phyloP scores from a whole-genome alignment of 495 filamentous ascomycete genomes.

The Aspergillus nanangensis region DNA sequence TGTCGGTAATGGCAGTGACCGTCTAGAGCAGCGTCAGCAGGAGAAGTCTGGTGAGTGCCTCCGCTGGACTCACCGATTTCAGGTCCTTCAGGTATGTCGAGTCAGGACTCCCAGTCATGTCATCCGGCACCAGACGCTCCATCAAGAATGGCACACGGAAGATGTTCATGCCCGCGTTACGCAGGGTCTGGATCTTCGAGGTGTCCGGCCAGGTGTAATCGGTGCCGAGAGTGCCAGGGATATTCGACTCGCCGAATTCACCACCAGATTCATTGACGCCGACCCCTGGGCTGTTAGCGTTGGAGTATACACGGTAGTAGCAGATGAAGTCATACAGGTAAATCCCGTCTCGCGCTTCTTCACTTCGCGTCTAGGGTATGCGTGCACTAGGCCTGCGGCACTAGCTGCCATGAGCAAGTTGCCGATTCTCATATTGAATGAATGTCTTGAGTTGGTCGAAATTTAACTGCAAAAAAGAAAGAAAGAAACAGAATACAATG shows the following conservation, averaged over 20 bases:
- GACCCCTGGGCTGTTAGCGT: slow-evolving; percentile 11
- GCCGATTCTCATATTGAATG: slow-evolving; percentile 9
- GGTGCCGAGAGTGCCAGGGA: slow-evolving; percentile 51
- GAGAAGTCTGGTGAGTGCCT: neutral
- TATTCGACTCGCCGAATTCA: slow-evolving; percentile 42
- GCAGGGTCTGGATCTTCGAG: slow-evolving; percentile 50
- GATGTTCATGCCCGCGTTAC: slow-evolving; percentile 62
- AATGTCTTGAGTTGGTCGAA: slow-evolving; percentile 7
- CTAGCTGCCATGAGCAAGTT: slow-evolving; percentile 10
- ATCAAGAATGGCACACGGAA: slow-evolving; percentile 69
- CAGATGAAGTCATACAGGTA: slow-evolving; percentile 6
- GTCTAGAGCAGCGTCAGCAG: slow-evolving; percentile 32
- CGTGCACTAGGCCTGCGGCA: slow-evolving; percentile 9
- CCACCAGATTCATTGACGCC: slow-evolving; percentile 43
- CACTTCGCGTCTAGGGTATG: slow-evolving; percentile 4
- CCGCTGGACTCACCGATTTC: slow-evolving; percentile 30
- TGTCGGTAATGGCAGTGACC: slow-evolving; percentile 56
- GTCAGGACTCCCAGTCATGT: slow-evolving; percentile 39
- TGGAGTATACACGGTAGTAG: no score
- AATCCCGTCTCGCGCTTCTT: slow-evolving; percentile 12
- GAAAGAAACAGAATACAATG: slow-evolving; percentile 1
- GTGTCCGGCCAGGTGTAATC: slow-evolving; percentile 60
- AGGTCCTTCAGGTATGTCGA: slow-evolving; percentile 38
- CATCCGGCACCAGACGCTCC: slow-evolving; percentile 59
- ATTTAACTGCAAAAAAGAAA: slow-evolving; percentile 3